Percentiles rank a stretch among this genome's conserved stretches.
Conservation (phyloP, 2,329 filamentous ascomycete species). For the Xylaria sp. region DNA sequence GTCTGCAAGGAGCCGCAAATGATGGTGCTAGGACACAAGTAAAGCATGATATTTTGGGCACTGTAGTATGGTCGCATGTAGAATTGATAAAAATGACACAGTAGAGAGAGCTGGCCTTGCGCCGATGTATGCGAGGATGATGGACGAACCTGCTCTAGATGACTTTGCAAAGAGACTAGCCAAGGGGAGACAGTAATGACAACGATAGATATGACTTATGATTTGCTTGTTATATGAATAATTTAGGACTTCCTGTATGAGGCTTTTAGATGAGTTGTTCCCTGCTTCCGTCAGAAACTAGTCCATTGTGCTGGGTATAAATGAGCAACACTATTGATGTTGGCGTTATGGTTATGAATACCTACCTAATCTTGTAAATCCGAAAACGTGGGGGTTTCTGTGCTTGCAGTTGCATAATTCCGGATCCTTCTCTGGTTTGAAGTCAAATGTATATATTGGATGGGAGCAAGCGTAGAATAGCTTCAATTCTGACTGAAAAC, state of each 20-base stretch:
- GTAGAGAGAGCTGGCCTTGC: constrained; percentile 37
- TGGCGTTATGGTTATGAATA: not conserved
- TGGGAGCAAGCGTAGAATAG: not conserved
- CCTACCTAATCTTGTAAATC: not conserved
- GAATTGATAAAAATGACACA: constrained; percentile 36
- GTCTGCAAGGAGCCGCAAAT: constrained; percentile 30
- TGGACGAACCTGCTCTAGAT: constrained; percentile 32
- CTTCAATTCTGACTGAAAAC: not conserved
- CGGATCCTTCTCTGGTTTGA: not conserved
- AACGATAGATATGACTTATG: constrained; percentile 19
- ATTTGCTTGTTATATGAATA: not conserved
- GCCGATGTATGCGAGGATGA: constrained; percentile 27
- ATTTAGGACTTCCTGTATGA: not conserved
- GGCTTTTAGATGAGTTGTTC: not conserved
- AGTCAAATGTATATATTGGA: not conserved
- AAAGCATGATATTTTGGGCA: constrained; percentile 34
- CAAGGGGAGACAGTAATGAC: constrained; percentile 15
- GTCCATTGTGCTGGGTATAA: not conserved
- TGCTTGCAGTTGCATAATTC: not conserved
- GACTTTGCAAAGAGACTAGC: constrained; percentile 26
- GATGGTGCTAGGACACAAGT: constrained; percentile 34
- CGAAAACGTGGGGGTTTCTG: not conserved
- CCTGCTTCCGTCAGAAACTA: not conserved
- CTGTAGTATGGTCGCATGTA: constrained; percentile 28
- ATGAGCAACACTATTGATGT: not conserved